Percentiles rank a stretch among this genome's conserved stretches.
Conservation (phyloP, 2,329 filamentous ascomycete species). For the Bertia moriformis region DNA sequence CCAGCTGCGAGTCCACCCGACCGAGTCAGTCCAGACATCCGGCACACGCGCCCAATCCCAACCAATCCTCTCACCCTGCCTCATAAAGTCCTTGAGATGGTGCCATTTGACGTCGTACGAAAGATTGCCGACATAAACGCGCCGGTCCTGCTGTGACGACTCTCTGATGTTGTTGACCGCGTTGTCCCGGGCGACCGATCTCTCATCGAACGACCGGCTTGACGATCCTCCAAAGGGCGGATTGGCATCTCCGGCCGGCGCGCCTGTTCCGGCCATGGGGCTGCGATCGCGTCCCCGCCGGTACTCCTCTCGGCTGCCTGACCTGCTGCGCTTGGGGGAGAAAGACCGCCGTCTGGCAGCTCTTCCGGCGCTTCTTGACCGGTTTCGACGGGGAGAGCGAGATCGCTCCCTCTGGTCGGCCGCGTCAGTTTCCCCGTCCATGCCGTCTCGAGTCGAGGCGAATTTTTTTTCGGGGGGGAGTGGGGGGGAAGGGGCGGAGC, state of each 20-base stretch:
- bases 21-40: background rate
- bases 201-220: conserved; percentile 72
- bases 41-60: background rate
- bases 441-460: no score
- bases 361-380: conserved; percentile 70
- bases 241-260: conserved; percentile 55
- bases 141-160: conserved; percentile 92
- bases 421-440: no score
- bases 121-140: conserved; percentile 97
- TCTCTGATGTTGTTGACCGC: conserved; percentile 94
- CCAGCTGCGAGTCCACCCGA: conserved; percentile 50
- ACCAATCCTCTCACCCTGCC: conserved; percentile 61
- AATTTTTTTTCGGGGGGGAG: no score
- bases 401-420: conserved; percentile 73
- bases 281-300: conserved; percentile 69
- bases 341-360: conserved; percentile 59
- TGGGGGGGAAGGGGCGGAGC: no score
- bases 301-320: conserved; percentile 64
- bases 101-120: conserved; percentile 99
- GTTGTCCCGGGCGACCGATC: conserved; percentile 69
- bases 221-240: conserved; percentile 49
- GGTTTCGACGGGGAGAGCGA: conserved; percentile 62
- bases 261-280: conserved; percentile 68
- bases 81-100: conserved; percentile 99
- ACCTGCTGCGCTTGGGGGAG: conserved; percentile 59